Evolutionary conservation across 495 filamentous ascomycete species (phyloP), one percentile per base, ranked within the genome.

Genomic region (Annulohypoxylon stygium): DNA sequence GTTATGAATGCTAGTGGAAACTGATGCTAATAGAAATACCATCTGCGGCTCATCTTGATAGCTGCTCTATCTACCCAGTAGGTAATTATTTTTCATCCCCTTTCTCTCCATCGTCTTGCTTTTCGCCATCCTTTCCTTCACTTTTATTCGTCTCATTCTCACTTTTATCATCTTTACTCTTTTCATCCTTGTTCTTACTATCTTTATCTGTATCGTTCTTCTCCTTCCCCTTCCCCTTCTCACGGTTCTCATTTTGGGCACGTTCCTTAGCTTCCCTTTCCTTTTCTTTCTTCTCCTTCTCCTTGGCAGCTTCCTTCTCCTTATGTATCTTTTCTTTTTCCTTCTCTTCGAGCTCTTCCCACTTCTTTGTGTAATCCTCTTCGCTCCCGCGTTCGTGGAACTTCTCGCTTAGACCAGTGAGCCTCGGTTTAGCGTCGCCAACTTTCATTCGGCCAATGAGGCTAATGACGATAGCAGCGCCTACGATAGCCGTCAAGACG

Each of bases 401-500:
- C 79, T 90, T 88, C 75, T 93, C 91, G 23, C 83, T 82, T 5
- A 90, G 79, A 16, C 82, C 80, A 4, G 82, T 84, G 30, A 85
- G 71, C 2, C 75, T 78, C 16, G 75, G 65, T 4, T 78, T 74
- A 45, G 81, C 82, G 67, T 91, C 88, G 61, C 88, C 89, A 77
- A 99, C 92, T 80, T 95, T 90, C 75, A 95, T 93, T 66, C 96
- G 88, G 41, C 93, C 95, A 73, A 98, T 87, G 76, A 99, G 85
- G 70, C 88, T 95, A 69, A 93, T 84, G n/a, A 97, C 88, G 74
- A 98, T 95, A 73, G 91, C 92, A 51, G 87, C 87, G 50, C 96
- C 97, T 62, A 98, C 96, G 34, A 99, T 82, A 79, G 97, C 97
- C 16, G 96, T 98, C 79, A 99, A 87, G 10, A 98, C 92, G 80